Conservation (phyloP, 805 yeast genomes). For the Clavispora carvajalis region DNA sequence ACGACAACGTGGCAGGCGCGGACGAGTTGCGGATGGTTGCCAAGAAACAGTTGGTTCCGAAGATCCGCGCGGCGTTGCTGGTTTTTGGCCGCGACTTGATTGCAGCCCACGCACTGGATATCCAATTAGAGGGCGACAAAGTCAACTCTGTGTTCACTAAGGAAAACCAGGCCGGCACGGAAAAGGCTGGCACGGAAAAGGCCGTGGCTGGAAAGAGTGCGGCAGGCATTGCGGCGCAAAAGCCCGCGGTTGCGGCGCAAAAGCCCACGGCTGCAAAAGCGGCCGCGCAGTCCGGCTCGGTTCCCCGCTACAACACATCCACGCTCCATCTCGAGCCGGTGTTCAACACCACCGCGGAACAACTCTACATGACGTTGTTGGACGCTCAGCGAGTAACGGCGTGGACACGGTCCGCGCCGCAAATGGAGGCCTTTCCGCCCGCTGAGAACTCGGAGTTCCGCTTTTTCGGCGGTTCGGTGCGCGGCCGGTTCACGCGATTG, state of each 20-base stretch:
- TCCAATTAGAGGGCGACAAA: slow-evolving; percentile 61
- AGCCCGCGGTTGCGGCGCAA: slow-evolving; percentile 2
- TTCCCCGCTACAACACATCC: slow-evolving; percentile 75
- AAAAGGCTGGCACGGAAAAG: slow-evolving; percentile 45
- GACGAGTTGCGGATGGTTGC: slow-evolving; percentile 51
- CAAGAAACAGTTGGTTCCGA: slow-evolving; percentile 56
- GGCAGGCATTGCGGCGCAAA: slow-evolving; percentile 1
- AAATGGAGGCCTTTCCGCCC: slow-evolving; percentile 44
- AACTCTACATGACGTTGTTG: slow-evolving; percentile 69
- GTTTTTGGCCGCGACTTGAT: slow-evolving; percentile 78
- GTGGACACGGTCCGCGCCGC: slow-evolving; percentile 79
- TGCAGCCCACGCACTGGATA: slow-evolving; percentile 71
- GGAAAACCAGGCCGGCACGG: slow-evolving; percentile 40
- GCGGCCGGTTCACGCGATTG: slow-evolving; percentile 61
- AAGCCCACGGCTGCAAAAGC: slow-evolving; percentile 7
- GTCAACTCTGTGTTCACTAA: slow-evolving; percentile 37
- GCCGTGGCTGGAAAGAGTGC: slow-evolving; percentile 4
- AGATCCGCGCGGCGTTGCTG: slow-evolving; percentile 54
- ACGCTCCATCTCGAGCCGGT: slow-evolving; percentile 69
- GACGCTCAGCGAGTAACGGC: slow-evolving; percentile 78
- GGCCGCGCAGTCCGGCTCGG: slow-evolving; percentile 7
- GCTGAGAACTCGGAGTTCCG: slow-evolving; percentile 57
- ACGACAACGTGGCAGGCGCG: slow-evolving; percentile 42
- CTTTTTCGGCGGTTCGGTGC: slow-evolving; percentile 83
- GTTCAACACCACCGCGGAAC: slow-evolving; percentile 86